Evolutionary conservation across 768 basidiomycete species (phyloP).

Genomic region (Gelatoporia subvermispora): DNA sequence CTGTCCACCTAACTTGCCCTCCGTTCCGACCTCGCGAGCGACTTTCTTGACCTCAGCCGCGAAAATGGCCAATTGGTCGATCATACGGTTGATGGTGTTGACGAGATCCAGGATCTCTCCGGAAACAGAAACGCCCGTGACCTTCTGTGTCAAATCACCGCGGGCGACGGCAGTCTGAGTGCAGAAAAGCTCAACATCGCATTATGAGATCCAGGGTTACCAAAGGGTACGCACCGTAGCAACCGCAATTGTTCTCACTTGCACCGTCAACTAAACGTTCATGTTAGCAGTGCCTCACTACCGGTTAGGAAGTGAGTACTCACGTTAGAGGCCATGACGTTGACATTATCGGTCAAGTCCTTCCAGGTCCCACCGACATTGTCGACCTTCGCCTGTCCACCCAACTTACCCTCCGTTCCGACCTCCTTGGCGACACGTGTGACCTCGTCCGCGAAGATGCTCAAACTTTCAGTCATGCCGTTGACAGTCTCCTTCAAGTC

Average conservation of each 20-base stretch:
- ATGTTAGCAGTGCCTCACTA: not conserved
- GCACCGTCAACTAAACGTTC: conserved; percentile 68
- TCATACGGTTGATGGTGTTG: conserved; percentile 94
- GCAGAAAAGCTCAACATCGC: not conserved
- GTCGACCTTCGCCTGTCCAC: conserved; percentile 90
- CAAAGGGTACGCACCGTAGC: conserved; percentile 61
- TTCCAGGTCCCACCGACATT: conserved; percentile 98
- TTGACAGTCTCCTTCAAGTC: conserved; percentile 92
- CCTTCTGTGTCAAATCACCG: conserved; percentile 92
- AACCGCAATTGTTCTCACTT: conserved; percentile 90
- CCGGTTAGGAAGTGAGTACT: conserved; percentile 21
- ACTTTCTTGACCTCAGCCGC: conserved; percentile 89
- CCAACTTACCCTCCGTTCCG: conserved; percentile 92
- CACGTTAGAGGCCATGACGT: conserved; percentile 92
- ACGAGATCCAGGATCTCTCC: conserved; percentile 96
- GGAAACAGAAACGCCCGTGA: conserved; percentile 85
- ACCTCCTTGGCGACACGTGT: conserved; percentile 92
- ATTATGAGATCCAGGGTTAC: not conserved
- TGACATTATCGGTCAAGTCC: conserved; percentile 93
- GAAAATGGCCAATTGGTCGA: conserved; percentile 63
- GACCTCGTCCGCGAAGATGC: conserved; percentile 80
- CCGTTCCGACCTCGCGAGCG: conserved; percentile 94
- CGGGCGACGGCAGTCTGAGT: conserved; percentile 82
- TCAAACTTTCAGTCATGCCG: conserved; percentile 86
- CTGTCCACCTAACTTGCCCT: conserved; percentile 97